phyloP scores from a whole-genome alignment of 345 rosid species.

The Eucalyptus paniculata region DNA sequence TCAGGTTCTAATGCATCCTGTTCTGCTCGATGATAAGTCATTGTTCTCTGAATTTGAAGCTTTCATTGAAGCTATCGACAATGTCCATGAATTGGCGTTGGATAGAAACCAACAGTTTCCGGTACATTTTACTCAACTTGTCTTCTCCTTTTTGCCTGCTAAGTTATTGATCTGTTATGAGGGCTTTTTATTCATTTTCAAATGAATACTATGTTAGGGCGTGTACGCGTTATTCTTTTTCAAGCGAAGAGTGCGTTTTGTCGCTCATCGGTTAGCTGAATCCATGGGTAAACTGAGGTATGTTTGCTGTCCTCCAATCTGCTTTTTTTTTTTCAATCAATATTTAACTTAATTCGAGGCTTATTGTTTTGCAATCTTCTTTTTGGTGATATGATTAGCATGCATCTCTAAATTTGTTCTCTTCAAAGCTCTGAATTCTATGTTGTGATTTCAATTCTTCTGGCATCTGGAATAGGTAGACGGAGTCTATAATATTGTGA shows the following conservation, averaged over 20 bases:
- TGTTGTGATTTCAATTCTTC: background rate
- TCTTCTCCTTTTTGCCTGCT: background rate
- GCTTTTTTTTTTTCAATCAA: background rate
- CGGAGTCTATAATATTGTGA: background rate
- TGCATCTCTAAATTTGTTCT: background rate
- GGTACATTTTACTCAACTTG: slow-evolving; percentile 28
- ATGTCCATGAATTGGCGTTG: slow-evolving; percentile 85
- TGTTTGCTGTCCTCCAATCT: background rate
- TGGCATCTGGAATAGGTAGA: background rate
- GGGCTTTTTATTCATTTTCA: background rate
- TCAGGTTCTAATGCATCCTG: slow-evolving; percentile 96
- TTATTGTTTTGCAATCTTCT: background rate
- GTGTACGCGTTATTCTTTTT: slow-evolving; percentile 83
- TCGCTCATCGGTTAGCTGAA: slow-evolving; percentile 80
- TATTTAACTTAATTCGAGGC: background rate
- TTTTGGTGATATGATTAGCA: background rate
- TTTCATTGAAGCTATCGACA: slow-evolving; percentile 83
- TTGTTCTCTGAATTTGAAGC: slow-evolving; percentile 70
- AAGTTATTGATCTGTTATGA: background rate
- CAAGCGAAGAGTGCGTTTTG: slow-evolving; percentile 77
- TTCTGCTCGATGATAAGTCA: slow-evolving; percentile 66
- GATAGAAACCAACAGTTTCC: slow-evolving; percentile 86
- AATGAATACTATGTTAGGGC: slow-evolving; percentile 30
- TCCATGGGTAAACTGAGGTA: slow-evolving; percentile 94
- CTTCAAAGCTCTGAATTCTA: background rate